These are phyloP conservation scores for Gymnopilus dilepis DNA, from an alignment of 768 basidiomycete genomes.

Conservation along the genomic window DNA sequence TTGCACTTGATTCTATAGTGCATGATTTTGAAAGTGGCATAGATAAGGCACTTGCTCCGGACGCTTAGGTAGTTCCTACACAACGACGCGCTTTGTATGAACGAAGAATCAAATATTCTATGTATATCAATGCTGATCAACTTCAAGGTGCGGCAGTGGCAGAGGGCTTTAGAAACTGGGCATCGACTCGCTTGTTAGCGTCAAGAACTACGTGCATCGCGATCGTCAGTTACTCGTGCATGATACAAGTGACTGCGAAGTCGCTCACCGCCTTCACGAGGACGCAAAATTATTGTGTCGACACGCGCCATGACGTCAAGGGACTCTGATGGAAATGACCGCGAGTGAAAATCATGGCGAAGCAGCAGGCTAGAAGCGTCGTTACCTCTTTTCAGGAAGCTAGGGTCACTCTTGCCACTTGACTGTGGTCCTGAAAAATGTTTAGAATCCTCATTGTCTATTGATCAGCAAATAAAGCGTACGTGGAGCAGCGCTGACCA, in stretches of 20 bases:
- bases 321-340: background rate
- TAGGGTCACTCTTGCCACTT: background rate
- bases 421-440: background rate
- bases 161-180: background rate
- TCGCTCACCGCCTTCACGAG: background rate
- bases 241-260: background rate
- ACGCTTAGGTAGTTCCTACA: background rate
- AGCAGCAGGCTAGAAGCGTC: background rate
- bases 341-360: background rate
- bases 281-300: background rate
- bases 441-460: background rate
- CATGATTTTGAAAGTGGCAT: background rate
- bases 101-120: too few species aligned
- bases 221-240: background rate
- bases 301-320: background rate
- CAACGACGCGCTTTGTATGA: too few species aligned
- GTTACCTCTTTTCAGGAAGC: constrained; percentile 1
- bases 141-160: background rate
- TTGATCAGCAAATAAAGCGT: background rate
- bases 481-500: background rate
- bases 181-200: background rate
- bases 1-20: too few species aligned
- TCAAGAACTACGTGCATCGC: background rate
- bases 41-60: background rate
- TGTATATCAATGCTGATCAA: background rate